Conservation (phyloP, 1,284 basidiomycete species). For the Sanghuangporus sanghuang region DNA sequence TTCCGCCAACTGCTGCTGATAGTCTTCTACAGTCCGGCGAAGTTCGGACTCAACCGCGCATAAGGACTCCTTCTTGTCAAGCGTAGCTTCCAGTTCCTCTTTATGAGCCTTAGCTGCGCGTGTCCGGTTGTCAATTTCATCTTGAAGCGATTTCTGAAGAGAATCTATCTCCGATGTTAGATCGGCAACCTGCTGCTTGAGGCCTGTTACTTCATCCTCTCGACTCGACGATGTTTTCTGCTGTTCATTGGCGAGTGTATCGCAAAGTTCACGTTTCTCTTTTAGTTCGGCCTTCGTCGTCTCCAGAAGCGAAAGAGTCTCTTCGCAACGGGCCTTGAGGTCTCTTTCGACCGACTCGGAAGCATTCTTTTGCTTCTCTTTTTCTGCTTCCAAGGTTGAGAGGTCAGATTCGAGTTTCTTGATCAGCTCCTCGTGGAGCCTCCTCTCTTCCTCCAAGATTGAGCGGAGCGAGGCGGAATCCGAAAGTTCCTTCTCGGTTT, state of each 20-base stretch:
- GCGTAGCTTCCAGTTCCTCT: conserved; percentile 14
- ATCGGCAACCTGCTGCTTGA: conserved; percentile 21
- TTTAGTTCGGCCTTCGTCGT: conserved; percentile 8
- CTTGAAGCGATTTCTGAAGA: conserved; percentile 21
- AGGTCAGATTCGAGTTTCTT: conserved; percentile 27
- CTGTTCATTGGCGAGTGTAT: conserved; percentile 1
- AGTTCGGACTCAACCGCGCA: conserved; percentile 17
- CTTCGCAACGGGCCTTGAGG: conserved; percentile 4
- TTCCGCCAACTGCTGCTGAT: conserved; percentile 27
- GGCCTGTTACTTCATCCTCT: conserved; percentile 17
- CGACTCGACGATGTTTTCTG: background rate
- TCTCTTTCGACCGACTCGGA: background rate
- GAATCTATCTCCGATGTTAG: conserved; percentile 3
- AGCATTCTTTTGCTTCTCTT: background rate
- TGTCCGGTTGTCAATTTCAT: conserved; percentile 21
- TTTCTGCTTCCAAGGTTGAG: background rate
- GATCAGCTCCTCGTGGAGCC: background rate
- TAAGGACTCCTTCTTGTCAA: conserved; percentile 15
- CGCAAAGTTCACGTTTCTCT: conserved; percentile 2
- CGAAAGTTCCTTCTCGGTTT: background rate
- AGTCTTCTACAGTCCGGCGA: conserved; percentile 23
- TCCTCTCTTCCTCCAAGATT: conserved; percentile 9
- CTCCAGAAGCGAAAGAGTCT: background rate
- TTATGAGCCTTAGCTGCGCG: conserved; percentile 14
- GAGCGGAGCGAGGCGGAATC: conserved; percentile 4